A percentile compares a stretch with the other conserved stretches of the same genome.
phyloP scores from a whole-genome alignment of 192 early-diverging fungal species.

The Coemansia sp. region DNA sequence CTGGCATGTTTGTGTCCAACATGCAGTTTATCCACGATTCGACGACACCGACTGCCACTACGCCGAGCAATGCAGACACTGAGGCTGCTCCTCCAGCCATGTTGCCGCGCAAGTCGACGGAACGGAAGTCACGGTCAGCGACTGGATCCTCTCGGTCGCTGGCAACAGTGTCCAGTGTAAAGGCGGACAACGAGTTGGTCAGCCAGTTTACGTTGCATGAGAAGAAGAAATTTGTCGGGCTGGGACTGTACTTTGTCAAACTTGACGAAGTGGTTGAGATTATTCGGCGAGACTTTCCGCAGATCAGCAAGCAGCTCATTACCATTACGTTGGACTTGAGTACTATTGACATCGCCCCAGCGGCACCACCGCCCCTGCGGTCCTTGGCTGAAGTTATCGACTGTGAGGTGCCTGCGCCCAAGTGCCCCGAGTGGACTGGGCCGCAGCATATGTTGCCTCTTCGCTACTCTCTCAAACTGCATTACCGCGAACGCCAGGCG shows the following conservation, averaged over 20 bases:
- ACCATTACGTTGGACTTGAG: conserved; percentile 69
- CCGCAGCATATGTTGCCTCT: conserved; percentile 48
- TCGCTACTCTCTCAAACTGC: conserved; percentile 47
- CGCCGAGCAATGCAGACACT: not conserved
- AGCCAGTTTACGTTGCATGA: conserved; percentile 61
- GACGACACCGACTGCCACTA: conserved; percentile 1
- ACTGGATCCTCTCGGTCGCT: not conserved
- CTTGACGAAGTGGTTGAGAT: conserved; percentile 66
- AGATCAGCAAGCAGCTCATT: conserved; percentile 67
- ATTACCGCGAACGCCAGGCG: conserved; percentile 23
- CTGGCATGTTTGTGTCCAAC: conserved; percentile 61
- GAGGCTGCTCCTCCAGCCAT: not conserved
- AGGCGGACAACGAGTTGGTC: conserved; percentile 27
- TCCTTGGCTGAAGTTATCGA: conserved; percentile 14
- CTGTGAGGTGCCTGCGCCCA: not conserved
- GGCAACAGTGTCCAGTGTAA: not conserved
- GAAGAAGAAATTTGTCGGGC: conserved; percentile 62
- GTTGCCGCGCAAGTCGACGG: not conserved
- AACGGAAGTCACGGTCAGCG: not conserved
- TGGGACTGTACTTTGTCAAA: conserved; percentile 66
- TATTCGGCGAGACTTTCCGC: conserved; percentile 65
- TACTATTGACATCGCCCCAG: conserved; percentile 18
- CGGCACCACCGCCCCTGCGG: conserved; percentile 2
- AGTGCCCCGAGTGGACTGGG: conserved; percentile 40
- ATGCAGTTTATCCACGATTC: conserved; percentile 38